A percentile compares a stretch with the other conserved stretches of the same genome.
Conservation (phyloP, 176 grass and related monocot species). For the Oryza nivara region DNA sequence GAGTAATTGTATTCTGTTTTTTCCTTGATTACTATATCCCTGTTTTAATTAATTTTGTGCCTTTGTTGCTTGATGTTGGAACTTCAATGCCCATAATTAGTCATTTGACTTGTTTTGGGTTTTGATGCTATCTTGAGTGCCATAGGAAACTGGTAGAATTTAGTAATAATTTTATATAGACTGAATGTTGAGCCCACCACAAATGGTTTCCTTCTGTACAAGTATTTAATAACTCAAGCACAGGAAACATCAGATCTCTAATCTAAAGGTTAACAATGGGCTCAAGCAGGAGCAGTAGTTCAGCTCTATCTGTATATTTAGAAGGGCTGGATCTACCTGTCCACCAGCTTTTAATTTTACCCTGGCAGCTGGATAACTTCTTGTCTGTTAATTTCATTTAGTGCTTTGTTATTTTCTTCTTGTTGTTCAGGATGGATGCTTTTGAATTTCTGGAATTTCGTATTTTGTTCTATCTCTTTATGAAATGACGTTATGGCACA, state of each 20-base stretch:
- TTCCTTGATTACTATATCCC: neutral
- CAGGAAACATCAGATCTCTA: neutral
- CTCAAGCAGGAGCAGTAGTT: neutral
- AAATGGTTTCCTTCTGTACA: slow-evolving; percentile 8
- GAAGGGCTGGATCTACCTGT: neutral
- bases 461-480: neutral
- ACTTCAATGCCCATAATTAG: neutral
- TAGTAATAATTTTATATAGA: neutral
- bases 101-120: neutral
- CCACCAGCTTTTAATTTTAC: too few relatives aligned
- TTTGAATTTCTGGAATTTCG: neutral
- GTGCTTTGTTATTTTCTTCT: neutral
- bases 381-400: neutral
- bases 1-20: neutral
- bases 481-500: neutral
- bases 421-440: neutral
- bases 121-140: neutral
- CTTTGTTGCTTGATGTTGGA: neutral
- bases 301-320: neutral
- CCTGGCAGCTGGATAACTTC: neutral
- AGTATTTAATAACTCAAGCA: neutral
- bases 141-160: neutral
- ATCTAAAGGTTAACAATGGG: neutral
- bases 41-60: neutral
- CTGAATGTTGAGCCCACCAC: neutral